Evolutionary conservation across 345 rosid species (phyloP).

Genomic region (Streptanthus diversifolius): DNA sequence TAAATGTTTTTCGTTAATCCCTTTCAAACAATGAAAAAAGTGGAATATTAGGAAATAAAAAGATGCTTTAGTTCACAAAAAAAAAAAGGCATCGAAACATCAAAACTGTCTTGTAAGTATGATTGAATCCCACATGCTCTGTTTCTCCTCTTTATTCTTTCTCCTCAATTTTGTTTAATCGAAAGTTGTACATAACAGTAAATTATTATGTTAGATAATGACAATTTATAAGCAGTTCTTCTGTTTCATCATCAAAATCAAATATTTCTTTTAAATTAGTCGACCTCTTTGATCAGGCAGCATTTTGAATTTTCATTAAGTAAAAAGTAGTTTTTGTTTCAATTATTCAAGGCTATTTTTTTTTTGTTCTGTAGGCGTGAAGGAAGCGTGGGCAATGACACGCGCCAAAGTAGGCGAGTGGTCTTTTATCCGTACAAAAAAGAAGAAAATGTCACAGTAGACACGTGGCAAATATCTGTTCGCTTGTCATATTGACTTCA

Average conservation of each 20-base stretch:
- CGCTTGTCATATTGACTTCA: background rate
- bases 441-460: background rate
- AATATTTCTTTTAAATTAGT: background rate
- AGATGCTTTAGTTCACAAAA: slow-evolving; percentile 30
- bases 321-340: background rate
- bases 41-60: slow-evolving; percentile 16
- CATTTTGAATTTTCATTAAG: background rate
- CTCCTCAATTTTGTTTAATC: slow-evolving; percentile 6
- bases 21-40: slow-evolving; percentile 4
- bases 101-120: slow-evolving; percentile 23
- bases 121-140: slow-evolving; percentile 39
- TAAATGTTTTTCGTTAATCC: background rate
- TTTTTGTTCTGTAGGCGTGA: background rate
- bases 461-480: background rate
- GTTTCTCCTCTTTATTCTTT: slow-evolving; percentile 30
- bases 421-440: background rate
- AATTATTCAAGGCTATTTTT: background rate
- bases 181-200: background rate
- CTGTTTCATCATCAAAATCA: background rate
- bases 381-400: background rate
- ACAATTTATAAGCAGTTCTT: background rate
- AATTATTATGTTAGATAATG: background rate
- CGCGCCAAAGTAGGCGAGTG: slow-evolving; percentile 16
- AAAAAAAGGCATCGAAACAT: slow-evolving; percentile 20
- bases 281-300: background rate